Evolutionary conservation across 805 yeast genomes (phyloP), one percentile per base, ranked within the genome.

Genomic region (Wickerhamomyces chambardii): DNA sequence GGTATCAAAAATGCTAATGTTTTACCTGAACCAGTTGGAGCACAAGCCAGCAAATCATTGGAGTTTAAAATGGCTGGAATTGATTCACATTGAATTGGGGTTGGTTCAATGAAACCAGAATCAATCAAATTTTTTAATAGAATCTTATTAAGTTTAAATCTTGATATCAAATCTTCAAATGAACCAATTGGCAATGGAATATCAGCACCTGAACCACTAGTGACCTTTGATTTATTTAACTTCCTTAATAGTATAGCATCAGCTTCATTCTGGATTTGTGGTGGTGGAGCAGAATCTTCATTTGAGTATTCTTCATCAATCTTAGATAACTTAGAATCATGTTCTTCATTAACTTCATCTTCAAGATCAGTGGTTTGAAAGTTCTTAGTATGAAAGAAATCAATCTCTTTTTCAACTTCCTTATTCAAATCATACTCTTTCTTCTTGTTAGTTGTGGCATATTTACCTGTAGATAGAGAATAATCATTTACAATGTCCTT

Each of bases 11-110:
- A 92, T 22, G 97, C 95, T 33, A 92, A 64, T 0, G 98, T 92
- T 55, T 92, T 92, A 66, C 98, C 98, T 5, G 97, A 86, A 47
- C 98, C 98, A 1, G 98, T 92, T 32, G 97, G 97, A 0, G 97
- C 97, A 67, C 96, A 85, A 1, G 95, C 95, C 30, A 92, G 65
- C 25, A 92, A 55, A 53, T 90, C 97, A 39, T 95, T 72, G 21
- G 66, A 70, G 35, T 73, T 67, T 35, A 86, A 59, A 12, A 84
- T 59, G 9, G 76, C 64, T 2, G 98, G 97, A 29, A 92, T 78
- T 2, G 87, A 76, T 56, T 92, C 97, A 41, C 86, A 73, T 60
- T 92, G 99, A 47, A 92, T 84, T 4, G 97, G 79, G 0, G 98
- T 90, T 6, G 98, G 97, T 42, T 78, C 84, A 1, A 77, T 71